Base-by-base conservation (phyloP, 495 filamentous ascomycete species). In the Penicillium daleae region DNA sequence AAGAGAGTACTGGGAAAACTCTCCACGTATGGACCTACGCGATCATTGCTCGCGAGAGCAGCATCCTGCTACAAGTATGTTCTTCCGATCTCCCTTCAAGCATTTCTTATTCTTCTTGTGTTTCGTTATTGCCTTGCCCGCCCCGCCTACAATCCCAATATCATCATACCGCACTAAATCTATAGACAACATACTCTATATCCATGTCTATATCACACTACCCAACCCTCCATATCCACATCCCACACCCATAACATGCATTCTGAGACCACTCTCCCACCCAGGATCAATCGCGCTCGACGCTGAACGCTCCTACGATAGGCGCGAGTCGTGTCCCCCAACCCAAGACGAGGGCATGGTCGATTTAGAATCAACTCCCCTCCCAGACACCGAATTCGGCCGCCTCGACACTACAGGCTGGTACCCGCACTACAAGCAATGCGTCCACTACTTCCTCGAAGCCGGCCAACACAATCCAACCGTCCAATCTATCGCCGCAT, bases 401-500 rank as follows among this genome's bases (percentile, higher is more conserved):
- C 78, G 78, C 19, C 68, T 81, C 71, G 90, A 96, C 69, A 88
- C 96, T 32, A 83, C 94, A 61, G 89, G 91, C 59, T 99, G 95
- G 95, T 89, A 96, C 69, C 90, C 92, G 24, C 85, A 89, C 50
- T 97, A 97, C 74, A 89, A 90, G 70, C 87, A 85, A 51, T 98
- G 95, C 76, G 85, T 92, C 60, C 86, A 85, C 52, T 92, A 93
- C 76, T 99, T 99, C 72, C 78, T 97, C 67, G 89, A 96, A 65
- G 84, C 89, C 65, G 90, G 91, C 10, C 95, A 99, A 73, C 87
- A 94, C 74, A 85, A 83, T 31, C 80, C 79, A 21, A 77, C 83
- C 24, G 89, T 95, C n/a, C 93, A 97, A 77, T 90, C 92, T 15
- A 80, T 98, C 42, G 91, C 93, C 6, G 93, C 94, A 6, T 94